phyloP scores from a whole-genome alignment of 2,329 filamentous ascomycete genomes.

The Didymella segeticola region DNA sequence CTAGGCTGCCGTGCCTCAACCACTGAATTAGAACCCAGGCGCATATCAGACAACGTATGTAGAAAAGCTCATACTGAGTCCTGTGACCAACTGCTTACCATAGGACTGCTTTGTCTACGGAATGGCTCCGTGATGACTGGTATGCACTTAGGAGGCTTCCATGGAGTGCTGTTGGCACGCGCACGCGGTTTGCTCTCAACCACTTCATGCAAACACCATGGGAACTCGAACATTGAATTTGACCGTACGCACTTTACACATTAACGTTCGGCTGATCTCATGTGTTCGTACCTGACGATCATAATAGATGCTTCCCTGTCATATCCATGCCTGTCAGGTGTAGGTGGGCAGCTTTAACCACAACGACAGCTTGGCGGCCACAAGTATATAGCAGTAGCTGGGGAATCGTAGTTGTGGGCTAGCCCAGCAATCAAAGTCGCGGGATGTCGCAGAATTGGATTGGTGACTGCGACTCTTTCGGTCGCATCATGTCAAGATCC shows the following conservation, averaged over 20 bases:
- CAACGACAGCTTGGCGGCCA: conserved; percentile 24
- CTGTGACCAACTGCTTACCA: no score
- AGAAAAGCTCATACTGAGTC: no score
- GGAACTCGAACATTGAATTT: not conserved
- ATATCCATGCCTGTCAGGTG: conserved; percentile 22
- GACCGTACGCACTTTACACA: not conserved
- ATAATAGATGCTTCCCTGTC: conserved; percentile 19
- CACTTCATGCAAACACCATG: no score
- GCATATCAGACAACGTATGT: no score
- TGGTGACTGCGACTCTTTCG: conserved; percentile 33
- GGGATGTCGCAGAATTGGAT: conserved; percentile 23
- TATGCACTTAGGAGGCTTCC: no score
- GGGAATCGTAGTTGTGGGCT: conserved; percentile 10
- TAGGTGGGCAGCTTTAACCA: conserved; percentile 3
- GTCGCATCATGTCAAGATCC: conserved; percentile 42
- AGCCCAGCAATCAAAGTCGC: conserved; percentile 13
- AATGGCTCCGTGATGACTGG: no score
- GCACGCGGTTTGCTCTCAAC: not conserved
- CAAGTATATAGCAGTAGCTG: conserved; percentile 13
- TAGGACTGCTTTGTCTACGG: no score
- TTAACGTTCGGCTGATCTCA: not conserved
- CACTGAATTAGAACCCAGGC: no score
- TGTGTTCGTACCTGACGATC: conserved; percentile 28
- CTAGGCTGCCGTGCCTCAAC: no score
- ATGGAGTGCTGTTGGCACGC: no score